Conservation (phyloP, 129 eudicot genomes). For the Lactuca sativa region DNA sequence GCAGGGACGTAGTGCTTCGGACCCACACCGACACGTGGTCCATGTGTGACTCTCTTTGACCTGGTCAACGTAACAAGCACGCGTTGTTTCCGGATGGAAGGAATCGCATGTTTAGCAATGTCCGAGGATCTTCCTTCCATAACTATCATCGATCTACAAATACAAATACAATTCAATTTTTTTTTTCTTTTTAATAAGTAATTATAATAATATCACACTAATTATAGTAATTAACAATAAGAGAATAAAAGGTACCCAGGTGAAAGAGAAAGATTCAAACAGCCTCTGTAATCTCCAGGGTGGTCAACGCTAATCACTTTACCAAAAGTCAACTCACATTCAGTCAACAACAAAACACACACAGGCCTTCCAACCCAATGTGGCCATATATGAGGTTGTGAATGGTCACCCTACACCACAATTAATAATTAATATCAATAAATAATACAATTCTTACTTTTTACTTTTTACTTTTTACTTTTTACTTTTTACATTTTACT, state of each 20-base stretch:
- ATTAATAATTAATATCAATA: background rate
- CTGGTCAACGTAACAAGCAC: conserved; percentile 64
- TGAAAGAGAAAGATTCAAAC: conserved; percentile 60
- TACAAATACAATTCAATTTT: background rate
- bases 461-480: background rate
- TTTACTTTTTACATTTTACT: background rate
- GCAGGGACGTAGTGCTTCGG: conserved; percentile 55
- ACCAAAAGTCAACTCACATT: conserved; percentile 73
- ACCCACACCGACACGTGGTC: conserved; percentile 35
- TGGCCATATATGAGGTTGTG: conserved; percentile 73
- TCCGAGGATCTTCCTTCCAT: conserved; percentile 77
- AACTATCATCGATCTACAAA: conserved; percentile 60
- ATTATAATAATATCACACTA: background rate
- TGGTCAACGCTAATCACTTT: conserved; percentile 42
- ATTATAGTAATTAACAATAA: background rate
- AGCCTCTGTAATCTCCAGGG: conserved; percentile 68
- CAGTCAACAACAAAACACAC: conserved; percentile 55
- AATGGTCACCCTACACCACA: conserved; percentile 60
- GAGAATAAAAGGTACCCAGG: conserved; percentile 60
- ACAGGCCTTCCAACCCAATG: conserved; percentile 73
- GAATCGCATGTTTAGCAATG: conserved; percentile 60
- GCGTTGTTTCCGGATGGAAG: conserved; percentile 57
- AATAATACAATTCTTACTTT: background rate
- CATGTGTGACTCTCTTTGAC: conserved; percentile 37
- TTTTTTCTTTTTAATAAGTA: background rate